Evolutionary conservation across 2,329 filamentous ascomycete species (phyloP), one percentile per base, ranked within the genome.

Genomic region (Xylaria sp.): DNA sequence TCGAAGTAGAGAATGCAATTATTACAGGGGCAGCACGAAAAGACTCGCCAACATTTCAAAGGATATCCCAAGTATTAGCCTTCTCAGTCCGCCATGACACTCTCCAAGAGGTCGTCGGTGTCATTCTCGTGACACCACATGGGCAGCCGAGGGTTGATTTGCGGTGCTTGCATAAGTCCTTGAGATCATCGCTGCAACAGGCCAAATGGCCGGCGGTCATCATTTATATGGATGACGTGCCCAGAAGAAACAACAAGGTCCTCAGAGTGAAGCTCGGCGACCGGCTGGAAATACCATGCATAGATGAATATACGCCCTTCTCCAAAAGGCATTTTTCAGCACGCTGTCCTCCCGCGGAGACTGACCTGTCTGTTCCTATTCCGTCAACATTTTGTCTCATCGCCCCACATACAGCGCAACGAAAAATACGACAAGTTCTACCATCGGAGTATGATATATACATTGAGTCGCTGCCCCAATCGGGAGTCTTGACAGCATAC

Each of bases 1-100:
- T 88, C 63, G 86, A 89, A 72, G 82, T 89, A n/a, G 86, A 88
- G 72, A 84, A 88, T 71, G 86, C 86, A 10, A 83, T 88, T 66
- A 79, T 87, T 52, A 78, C 82, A 1, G 83, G 84, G 12, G 80
- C 85, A 4, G 78, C 81, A 55, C 78, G 82, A 15, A 73, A 77
- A 3, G 77, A 78, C 5, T 85, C 83, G 1, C 79, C 81, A 0
- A 82, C 86, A 18, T 82, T 79, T 64, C 83, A 83, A 5, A 80
- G 84, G 2, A 79, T 89, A 4, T 79, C 77, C 15, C 82, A 86
- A 67, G 83, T 83, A 1, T 75, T 88, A n/a, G 85, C 85, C 1
- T 88, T 89, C 72, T 87, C 86, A 0, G 83, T 83, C 10, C 77
- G 79, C 0, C 86, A 88, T 65, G 81, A 86, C 48, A 82, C 87